Evolutionary conservation across 2,329 filamentous ascomycete species (phyloP).

Genomic region (Sporothrix mexicana): DNA sequence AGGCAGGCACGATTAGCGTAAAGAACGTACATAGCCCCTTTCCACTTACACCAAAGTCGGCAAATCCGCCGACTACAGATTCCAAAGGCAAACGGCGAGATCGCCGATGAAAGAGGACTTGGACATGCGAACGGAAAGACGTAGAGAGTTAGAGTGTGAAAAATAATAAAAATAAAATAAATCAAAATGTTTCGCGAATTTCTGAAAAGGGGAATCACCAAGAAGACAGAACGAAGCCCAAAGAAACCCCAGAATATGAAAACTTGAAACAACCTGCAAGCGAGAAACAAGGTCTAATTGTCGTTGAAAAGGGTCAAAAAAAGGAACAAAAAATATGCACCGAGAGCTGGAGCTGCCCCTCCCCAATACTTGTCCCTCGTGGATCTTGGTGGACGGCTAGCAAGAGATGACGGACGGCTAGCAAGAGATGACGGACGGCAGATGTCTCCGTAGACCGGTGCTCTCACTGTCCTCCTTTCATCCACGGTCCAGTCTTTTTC

Average conservation of each 20-base stretch:
- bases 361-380: conserved; percentile 22
- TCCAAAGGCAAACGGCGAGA: background rate
- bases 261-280: background rate
- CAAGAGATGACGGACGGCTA: conserved; percentile 1
- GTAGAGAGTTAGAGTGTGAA: background rate
- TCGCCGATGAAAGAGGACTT: conserved; percentile 7
- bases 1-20: background rate
- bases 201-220: background rate
- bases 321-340: background rate
- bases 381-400: background rate
- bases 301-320: background rate
- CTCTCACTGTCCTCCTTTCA: background rate
- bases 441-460: conserved; percentile 24
- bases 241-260: background rate
- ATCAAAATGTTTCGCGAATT: background rate
- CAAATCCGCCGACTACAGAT: background rate
- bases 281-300: background rate
- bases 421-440: conserved; percentile 8
- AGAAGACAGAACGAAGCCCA: too few species aligned
- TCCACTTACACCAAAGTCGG: background rate
- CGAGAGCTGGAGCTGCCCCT: background rate
- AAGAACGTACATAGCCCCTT: background rate
- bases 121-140: background rate
- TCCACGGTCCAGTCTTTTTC: background rate
- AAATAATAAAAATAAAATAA: background rate